Base-by-base conservation (phyloP, 306 rosid species). In the Begonia loranthoides region DNA sequence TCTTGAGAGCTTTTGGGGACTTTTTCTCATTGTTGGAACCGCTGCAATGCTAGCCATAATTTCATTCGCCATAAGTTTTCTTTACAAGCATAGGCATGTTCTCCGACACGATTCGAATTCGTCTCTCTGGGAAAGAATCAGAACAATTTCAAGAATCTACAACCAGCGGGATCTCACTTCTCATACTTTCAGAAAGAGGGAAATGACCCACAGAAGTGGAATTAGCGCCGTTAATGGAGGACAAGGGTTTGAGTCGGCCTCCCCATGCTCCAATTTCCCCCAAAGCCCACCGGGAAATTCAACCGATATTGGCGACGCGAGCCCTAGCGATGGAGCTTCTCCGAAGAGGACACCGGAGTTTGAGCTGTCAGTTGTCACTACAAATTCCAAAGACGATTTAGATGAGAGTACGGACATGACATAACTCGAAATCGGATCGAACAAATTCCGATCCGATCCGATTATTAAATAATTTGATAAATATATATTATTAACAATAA, bases 1-100 rank as follows among this genome's bases (percentile, higher is more conserved):
- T 54, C 70, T 85, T 1, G 59, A 57, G 7, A 80, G 77, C 67
- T 80, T 84, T 15, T 61, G 80, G 74, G 87, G 84, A 5, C 68
- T 81, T 10, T 81, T 79, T 61, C 66, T 81, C 17, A 51, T 78
- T 12, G 76, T 65, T 1, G 70, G 73, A 17, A 40, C 17, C 38
- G 59, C 74, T 53, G 75, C 74, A 0, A 1, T 69, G 2, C n/a
- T 17, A 3, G 73, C 82, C 14, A 71, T 81, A 2, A 1, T 57
- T 13, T 6, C 70, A 50, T 74, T 43, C 36, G 41, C 38, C 9
- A 15, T 45, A 0, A 59, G 40, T 34, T 79, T 79, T 44, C 41
- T 76, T 1, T 10, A 72, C 59, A 47, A 62, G 38, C 55, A 74
- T 0, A 70, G 28, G 34, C 60, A 76, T 17, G 46, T 60, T 9